Evolutionary conservation across 2,329 filamentous ascomycete genomes (phyloP).

Genomic region (Didymella pinodella): DNA sequence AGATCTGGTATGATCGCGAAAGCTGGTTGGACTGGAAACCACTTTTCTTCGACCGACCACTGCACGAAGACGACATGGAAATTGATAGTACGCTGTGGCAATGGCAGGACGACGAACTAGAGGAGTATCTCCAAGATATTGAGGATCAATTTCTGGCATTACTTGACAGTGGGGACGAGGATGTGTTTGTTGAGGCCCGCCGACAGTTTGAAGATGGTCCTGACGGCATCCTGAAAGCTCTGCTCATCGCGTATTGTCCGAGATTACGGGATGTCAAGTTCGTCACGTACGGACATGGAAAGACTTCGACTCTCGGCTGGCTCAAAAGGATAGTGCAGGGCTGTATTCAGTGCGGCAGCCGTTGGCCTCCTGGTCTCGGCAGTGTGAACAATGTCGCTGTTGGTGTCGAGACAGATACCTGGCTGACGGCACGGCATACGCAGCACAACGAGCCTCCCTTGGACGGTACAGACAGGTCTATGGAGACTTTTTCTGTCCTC

Average conservation of each 20-base stretch:
- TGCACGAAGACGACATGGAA: constrained; percentile 1
- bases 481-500: constrained; percentile 4
- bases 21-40: constrained; percentile 24
- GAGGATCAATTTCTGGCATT: constrained; percentile 16
- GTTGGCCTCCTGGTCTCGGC: constrained; percentile 12
- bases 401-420: constrained; percentile 20
- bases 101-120: constrained; percentile 10
- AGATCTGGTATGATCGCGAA: constrained; percentile 25
- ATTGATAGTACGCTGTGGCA: not conserved
- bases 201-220: constrained; percentile 16
- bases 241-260: constrained; percentile 20
- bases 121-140: constrained; percentile 10
- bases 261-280: constrained; percentile 21
- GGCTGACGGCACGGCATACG: constrained; percentile 10
- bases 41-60: constrained; percentile 7
- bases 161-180: constrained; percentile 4
- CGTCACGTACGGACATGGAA: constrained; percentile 1
- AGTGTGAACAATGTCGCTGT: constrained; percentile 11
- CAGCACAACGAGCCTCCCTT: not conserved
- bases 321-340: constrained; percentile 11
- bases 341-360: constrained; percentile 1
- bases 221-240: constrained; percentile 21
- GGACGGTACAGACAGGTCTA: not conserved
- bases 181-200: constrained; percentile 3
- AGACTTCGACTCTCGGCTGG: constrained; percentile 19